Conservation (phyloP, 1,284 basidiomycete genomes). For the Ceratorhiza oryzae-sativae region DNA sequence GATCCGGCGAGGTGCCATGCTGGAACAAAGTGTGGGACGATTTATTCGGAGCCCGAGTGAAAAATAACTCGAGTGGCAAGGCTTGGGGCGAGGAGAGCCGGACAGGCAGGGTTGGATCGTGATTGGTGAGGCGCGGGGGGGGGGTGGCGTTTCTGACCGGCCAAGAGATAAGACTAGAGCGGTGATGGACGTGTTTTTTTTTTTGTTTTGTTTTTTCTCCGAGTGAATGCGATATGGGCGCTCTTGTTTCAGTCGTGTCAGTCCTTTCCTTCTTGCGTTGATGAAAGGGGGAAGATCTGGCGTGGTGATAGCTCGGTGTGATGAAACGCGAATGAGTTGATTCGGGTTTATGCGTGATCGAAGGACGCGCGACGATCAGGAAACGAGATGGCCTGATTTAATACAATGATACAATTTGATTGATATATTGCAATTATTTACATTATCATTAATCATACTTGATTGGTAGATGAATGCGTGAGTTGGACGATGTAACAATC, state of each 20-base stretch:
- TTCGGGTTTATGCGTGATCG: not conserved
- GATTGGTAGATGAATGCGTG: not conserved
- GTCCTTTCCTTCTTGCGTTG: too few relatives aligned
- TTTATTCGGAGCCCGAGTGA: not conserved
- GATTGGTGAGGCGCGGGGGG: conserved; percentile 1
- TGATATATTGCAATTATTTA: conserved; percentile 3
- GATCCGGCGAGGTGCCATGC: not conserved
- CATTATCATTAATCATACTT: not conserved
- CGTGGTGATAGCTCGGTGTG: too few relatives aligned
- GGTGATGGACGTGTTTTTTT: too few relatives aligned
- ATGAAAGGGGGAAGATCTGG: too few relatives aligned
- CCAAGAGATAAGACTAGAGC: not conserved
- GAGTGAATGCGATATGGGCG: not conserved
- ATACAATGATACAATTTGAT: conserved; percentile 26
- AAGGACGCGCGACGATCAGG: not conserved
- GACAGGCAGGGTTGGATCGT: conserved; percentile 1
- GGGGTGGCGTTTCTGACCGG: not conserved
- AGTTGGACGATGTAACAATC: not conserved
- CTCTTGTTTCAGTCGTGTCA: too few relatives aligned
- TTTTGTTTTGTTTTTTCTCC: too few relatives aligned
- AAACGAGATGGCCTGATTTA: not conserved
- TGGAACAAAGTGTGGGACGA: too few relatives aligned
- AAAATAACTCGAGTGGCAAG: not conserved
- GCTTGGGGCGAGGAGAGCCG: not conserved
- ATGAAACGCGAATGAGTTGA: conserved; percentile 15